A percentile compares a stretch with the other conserved stretches of the same genome.
Evolutionary conservation across 257 asterid genomes (phyloP).

Genomic region (Penstemon eatonii): DNA sequence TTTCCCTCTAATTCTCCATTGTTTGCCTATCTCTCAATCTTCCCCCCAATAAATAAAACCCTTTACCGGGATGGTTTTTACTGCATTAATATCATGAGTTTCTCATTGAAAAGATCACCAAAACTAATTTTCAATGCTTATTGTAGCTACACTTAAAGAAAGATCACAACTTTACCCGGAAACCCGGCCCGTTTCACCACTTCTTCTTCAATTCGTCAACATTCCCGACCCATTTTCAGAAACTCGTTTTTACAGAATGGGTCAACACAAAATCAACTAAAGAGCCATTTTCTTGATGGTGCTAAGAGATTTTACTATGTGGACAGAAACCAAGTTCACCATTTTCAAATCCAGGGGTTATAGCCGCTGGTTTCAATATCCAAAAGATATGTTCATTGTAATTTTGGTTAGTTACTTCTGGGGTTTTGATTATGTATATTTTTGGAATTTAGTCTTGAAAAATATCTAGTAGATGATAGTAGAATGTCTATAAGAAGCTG

Average conservation of each 20-base stretch:
- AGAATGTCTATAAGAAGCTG: conserved; percentile 43
- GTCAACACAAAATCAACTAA: conserved; percentile 26
- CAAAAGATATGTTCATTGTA: conserved; percentile 39
- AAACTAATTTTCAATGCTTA: conserved; percentile 38
- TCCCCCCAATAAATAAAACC: too few species aligned
- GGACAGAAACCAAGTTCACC: conserved; percentile 51
- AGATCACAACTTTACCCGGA: conserved; percentile 14
- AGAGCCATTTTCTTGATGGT: conserved; percentile 48
- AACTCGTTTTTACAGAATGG: conserved; percentile 39
- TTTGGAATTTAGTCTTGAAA: conserved; percentile 74
- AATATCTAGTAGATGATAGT: conserved; percentile 59
- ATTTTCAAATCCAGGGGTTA: conserved; percentile 78
- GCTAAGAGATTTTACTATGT: conserved; percentile 74
- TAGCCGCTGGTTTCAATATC: conserved; percentile 63
- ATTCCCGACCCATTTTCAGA: conserved; percentile 42
- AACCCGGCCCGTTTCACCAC: background rate
- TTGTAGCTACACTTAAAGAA: conserved; percentile 22
- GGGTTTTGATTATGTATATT: conserved; percentile 58
- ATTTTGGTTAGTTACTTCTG: conserved; percentile 64
- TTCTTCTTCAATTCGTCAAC: conserved; percentile 14
- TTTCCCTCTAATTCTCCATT: too few species aligned
- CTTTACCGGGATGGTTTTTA: background rate
- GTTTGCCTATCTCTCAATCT: too few species aligned
- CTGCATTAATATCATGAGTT: conserved; percentile 45
- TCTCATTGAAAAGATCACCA: conserved; percentile 60